Conservation (phyloP, 768 basidiomycete genomes). For the Tricholoma flavovirens region DNA sequence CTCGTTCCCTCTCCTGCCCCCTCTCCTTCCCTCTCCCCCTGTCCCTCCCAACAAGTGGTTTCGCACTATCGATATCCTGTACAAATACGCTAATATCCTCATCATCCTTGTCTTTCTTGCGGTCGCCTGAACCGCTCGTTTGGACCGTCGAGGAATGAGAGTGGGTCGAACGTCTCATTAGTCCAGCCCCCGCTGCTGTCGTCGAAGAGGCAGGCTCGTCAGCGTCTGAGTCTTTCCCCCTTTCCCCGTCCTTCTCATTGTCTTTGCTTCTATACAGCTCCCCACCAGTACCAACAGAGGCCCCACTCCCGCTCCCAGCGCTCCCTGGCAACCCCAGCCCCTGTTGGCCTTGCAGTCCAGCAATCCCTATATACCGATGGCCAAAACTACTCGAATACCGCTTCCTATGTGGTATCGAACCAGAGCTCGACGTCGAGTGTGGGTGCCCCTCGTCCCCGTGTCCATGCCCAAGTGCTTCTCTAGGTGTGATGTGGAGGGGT, state of each 20-base stretch:
- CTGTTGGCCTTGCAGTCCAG: slow-evolving; percentile 19
- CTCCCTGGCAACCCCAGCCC: slow-evolving; percentile 29
- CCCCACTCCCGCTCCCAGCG: slow-evolving; percentile 24
- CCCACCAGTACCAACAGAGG: slow-evolving; percentile 6
- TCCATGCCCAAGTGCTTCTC: not conserved
- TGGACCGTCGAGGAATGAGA: not conserved
- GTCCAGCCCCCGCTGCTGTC: no score
- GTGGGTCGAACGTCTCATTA: not conserved
- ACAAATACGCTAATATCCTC: slow-evolving; percentile 77
- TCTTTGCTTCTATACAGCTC: slow-evolving; percentile 3
- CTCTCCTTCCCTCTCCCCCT: slow-evolving; percentile 21
- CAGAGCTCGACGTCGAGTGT: not conserved
- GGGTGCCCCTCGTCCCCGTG: no score
- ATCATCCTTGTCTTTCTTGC: slow-evolving; percentile 46
- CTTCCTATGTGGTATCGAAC: slow-evolving; percentile 32
- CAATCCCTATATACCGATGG: slow-evolving; percentile 50
- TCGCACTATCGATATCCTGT: slow-evolving; percentile 67
- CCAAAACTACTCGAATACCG: slow-evolving; percentile 78
- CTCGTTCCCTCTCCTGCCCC: slow-evolving; percentile 10
- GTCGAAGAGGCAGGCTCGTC: no score
- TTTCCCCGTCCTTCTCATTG: not conserved
- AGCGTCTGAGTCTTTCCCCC: no score
- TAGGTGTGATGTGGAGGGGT: not conserved
- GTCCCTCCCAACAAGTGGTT: slow-evolving; percentile 54
- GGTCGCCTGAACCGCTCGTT: not conserved